Conservation (phyloP, 495 filamentous ascomycete species). For the Tirmania nivea region DNA sequence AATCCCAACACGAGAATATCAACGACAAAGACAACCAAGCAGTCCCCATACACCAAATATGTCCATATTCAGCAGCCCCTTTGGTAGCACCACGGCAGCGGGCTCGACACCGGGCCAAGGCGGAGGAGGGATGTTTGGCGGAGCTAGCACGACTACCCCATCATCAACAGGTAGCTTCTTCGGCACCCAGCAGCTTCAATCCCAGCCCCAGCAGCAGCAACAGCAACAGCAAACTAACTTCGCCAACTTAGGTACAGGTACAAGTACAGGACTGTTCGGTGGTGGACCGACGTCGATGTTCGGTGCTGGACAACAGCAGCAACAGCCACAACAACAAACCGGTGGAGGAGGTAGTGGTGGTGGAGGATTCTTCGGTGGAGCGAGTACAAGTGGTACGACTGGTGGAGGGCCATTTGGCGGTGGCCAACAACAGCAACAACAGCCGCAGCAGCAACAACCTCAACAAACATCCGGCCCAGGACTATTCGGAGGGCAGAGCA, state of each 20-base stretch:
- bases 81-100: not conserved
- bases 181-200: slow-evolving; percentile 15
- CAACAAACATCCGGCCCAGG: slow-evolving; percentile 17
- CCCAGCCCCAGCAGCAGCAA: not conserved
- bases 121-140: not conserved
- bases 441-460: slow-evolving; percentile 21
- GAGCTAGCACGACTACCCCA: slow-evolving; percentile 11
- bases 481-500: slow-evolving; percentile 10
- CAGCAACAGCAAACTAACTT: slow-evolving; percentile 19
- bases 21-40: too few species aligned
- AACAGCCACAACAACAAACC: too few species aligned
- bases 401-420: slow-evolving; percentile 18
- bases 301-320: too few species aligned
- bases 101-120: not conserved
- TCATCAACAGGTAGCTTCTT: slow-evolving; percentile 14
- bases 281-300: too few species aligned
- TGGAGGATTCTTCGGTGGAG: not conserved
- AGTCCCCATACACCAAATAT: too few species aligned
- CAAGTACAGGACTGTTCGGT: not conserved
- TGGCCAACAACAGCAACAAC: slow-evolving; percentile 15
- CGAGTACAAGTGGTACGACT: not conserved
- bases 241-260: slow-evolving; percentile 21
- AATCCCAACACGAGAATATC: too few species aligned
- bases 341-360: too few species aligned
- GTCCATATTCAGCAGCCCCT: not conserved